Conservation (phyloP, 2,329 filamentous ascomycete species). For the Bipolaris victoriae region DNA sequence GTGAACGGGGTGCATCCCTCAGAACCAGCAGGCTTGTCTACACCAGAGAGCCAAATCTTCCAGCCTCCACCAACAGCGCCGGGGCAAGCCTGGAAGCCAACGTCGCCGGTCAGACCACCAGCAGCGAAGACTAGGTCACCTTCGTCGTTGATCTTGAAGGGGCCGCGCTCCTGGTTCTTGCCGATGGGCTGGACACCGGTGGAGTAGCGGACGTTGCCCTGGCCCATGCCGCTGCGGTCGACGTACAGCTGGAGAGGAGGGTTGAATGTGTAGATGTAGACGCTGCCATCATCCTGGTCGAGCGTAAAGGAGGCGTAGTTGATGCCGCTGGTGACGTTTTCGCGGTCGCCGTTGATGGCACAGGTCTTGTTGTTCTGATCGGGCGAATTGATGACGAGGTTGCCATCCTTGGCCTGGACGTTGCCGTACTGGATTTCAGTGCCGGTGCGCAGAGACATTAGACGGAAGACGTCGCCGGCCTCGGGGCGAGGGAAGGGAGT, state of each 20-base stretch:
- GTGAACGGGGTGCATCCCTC: conserved; percentile 11
- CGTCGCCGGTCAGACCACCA: conserved; percentile 36
- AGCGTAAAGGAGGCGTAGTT: conserved; percentile 60
- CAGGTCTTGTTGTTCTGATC: conserved; percentile 58
- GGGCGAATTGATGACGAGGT: conserved; percentile 53
- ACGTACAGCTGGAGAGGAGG: conserved; percentile 59
- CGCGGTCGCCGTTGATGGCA: conserved; percentile 27
- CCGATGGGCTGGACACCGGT: conserved; percentile 53
- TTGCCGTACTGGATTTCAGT: conserved; percentile 56
- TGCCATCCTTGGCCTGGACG: conserved; percentile 55
- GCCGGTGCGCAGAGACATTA: conserved; percentile 60
- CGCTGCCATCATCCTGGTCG: conserved; percentile 45
- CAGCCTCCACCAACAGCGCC: conserved; percentile 51
- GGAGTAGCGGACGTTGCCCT: conserved; percentile 60
- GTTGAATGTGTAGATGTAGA: conserved; percentile 57
- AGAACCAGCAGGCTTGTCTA: conserved; percentile 28
- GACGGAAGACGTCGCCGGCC: conserved; percentile 52
- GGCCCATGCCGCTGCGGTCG: conserved; percentile 66
- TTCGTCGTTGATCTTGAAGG: conserved; percentile 55
- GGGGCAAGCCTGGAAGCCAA: conserved; percentile 62
- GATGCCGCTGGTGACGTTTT: conserved; percentile 11
- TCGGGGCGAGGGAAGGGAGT: conserved; percentile 27
- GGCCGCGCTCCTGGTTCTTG: conserved; percentile 55
- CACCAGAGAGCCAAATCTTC: conserved; percentile 34
- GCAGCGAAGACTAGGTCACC: conserved; percentile 55